Conservation (phyloP, 1,139 yeast genomes). For the Lodderomyces metapsilosis region DNA sequence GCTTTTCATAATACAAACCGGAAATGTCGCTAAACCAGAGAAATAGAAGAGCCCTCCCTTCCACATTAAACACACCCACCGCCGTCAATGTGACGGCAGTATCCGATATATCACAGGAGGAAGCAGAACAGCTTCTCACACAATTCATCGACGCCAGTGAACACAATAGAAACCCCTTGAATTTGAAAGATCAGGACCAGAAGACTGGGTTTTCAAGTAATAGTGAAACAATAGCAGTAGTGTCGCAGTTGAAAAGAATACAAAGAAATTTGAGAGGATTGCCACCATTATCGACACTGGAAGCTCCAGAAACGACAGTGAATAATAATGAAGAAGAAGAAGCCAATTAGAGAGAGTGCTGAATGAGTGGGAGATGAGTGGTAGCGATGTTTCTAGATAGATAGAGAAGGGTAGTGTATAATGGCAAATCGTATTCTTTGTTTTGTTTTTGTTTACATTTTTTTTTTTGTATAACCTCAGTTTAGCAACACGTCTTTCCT, state of each 20-base stretch:
- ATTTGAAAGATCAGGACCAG: constrained; percentile 8
- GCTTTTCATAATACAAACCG: not conserved
- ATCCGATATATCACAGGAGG: constrained; percentile 30
- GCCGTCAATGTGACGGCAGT: constrained; percentile 36
- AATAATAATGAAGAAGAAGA: not conserved
- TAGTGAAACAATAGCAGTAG: constrained; percentile 31
- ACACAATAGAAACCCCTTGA: constrained; percentile 10
- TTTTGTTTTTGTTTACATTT: no score
- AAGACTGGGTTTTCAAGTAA: constrained; percentile 22
- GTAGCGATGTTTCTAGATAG: no score
- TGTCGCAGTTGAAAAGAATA: constrained; percentile 63
- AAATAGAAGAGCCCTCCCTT: constrained; percentile 40
- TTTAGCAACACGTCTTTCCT: no score
- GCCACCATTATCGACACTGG: constrained; percentile 45
- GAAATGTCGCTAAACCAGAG: constrained; percentile 26
- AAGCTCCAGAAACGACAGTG: not conserved
- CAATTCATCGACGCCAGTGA: constrained; percentile 46
- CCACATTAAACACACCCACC: constrained; percentile 52
- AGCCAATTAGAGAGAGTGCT: no score
- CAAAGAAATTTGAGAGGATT: constrained; percentile 74
- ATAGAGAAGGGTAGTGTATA: no score
- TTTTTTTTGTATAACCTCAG: no score
- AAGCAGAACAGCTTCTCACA: constrained; percentile 46
- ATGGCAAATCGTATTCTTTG: no score
- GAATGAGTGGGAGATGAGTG: no score